These are phyloP conservation scores for Oryza glumipatula DNA, from an alignment of 176 grass and related monocot species.

Conservation along the genomic window DNA sequence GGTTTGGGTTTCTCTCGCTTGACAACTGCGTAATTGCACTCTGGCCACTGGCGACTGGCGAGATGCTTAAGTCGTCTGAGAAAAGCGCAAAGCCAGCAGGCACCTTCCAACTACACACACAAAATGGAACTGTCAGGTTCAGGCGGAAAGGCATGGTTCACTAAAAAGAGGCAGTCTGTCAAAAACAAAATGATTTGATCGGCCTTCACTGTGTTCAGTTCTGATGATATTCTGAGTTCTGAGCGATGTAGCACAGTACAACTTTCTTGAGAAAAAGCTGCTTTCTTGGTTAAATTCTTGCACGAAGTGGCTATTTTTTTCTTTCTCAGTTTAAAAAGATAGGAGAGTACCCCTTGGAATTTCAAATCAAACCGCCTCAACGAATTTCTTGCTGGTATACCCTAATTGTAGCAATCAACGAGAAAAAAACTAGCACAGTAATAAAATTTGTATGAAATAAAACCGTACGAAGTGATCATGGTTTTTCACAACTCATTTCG, in stretches of 20 bases:
- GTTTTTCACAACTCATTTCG: not conserved
- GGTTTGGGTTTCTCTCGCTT: not conserved
- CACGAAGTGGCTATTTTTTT: not conserved
- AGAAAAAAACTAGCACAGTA: constrained; percentile 19
- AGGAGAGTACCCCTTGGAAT: not conserved
- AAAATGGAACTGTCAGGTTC: not conserved
- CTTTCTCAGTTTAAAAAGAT: not conserved
- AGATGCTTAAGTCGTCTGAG: not conserved
- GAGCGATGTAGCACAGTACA: not conserved
- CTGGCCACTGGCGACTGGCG: not conserved
- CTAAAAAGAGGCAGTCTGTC: constrained; percentile 35
- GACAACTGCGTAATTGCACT: not conserved
- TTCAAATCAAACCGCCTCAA: not conserved
- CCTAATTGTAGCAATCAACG: constrained; percentile 25
- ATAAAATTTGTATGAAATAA: constrained; percentile 20
- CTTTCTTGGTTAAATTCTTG: constrained; percentile 34
- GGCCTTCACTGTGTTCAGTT: constrained; percentile 10
- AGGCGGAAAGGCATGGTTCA: constrained; percentile 21
- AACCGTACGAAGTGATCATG: not conserved
- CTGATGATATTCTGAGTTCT: not conserved
- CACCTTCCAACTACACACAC: no score
- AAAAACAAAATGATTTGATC: constrained; percentile 33
- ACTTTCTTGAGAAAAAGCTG: constrained; percentile 37
- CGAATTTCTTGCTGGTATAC: not conserved
- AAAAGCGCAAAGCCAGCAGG: not conserved